Percentiles rank a stretch among this genome's conserved stretches.
phyloP scores from a whole-genome alignment of 2,329 filamentous ascomycete species.

The Aspergillus neoniger region DNA sequence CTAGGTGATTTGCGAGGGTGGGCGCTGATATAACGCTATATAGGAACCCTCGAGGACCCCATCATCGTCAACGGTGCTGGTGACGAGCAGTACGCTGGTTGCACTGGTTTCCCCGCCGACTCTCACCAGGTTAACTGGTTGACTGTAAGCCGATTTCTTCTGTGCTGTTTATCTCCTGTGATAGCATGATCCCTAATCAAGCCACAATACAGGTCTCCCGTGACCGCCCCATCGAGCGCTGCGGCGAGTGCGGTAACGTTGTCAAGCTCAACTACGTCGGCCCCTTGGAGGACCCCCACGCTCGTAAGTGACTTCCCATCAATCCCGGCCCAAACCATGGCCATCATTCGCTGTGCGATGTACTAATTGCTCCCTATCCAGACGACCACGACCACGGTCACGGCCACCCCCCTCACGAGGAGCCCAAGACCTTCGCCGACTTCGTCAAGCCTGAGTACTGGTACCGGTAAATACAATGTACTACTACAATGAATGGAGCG shows the following conservation, averaged over 20 bases:
- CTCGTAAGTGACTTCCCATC: conserved; percentile 45
- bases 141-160: conserved; percentile 60
- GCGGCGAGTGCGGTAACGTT: conserved; percentile 92
- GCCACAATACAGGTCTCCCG: conserved; percentile 66
- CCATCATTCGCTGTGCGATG: neutral
- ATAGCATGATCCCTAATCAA: conserved; percentile 22
- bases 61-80: conserved; percentile 89
- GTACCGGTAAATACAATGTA: conserved; percentile 56
- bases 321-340: neutral
- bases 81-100: conserved; percentile 94
- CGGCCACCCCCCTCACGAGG: conserved; percentile 60
- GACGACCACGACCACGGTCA: conserved; percentile 42
- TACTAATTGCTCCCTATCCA: conserved; percentile 24
- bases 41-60: conserved; percentile 85
- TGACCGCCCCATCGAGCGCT: conserved; percentile 89
- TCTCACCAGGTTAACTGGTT: conserved; percentile 91
- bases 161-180: neutral
- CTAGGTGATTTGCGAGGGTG: neutral
- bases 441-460: conserved; percentile 94
- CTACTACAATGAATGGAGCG: conserved; percentile 20
- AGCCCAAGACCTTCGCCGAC: conserved; percentile 96
- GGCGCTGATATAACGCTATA: conserved; percentile 6
- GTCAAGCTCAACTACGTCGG: conserved; percentile 99
- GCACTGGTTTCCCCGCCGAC: conserved; percentile 91
- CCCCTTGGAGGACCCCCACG: conserved; percentile 70